Evolutionary conservation across 108 stramenopile species (phyloP).

Genomic region (Hondaea fermentalgiana): DNA sequence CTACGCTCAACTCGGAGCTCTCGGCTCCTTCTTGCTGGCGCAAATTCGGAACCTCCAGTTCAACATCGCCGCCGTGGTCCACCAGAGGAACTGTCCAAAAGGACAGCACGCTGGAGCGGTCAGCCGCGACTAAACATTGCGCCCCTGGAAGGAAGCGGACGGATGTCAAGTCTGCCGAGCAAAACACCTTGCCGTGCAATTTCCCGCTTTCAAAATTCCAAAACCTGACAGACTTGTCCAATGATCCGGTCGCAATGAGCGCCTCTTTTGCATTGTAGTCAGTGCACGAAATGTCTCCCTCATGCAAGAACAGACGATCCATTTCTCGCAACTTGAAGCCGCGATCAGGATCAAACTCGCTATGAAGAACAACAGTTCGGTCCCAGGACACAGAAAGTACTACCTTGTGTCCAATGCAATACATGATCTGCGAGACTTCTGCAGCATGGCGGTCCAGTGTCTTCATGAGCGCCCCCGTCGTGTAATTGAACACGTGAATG

Average conservation of each 20-base stretch:
- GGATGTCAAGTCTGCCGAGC: not conserved
- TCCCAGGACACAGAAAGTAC: constrained; percentile 32
- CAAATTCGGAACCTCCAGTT: not conserved
- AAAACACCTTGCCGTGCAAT: constrained; percentile 6
- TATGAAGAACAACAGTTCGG: constrained; percentile 22
- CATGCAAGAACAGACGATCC: constrained; percentile 10
- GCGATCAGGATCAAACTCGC: constrained; percentile 19
- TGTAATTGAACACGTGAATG: constrained; percentile 43
- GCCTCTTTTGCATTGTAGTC: constrained; percentile 12
- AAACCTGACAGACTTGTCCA: constrained; percentile 25
- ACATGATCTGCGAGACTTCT: constrained; percentile 25
- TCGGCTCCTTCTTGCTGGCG: not conserved
- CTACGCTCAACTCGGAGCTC: not conserved
- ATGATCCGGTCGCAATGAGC: constrained; percentile 30
- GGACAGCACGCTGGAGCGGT: not conserved
- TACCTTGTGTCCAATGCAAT: constrained; percentile 24
- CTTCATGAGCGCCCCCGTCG: constrained; percentile 50
- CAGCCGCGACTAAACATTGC: not conserved
- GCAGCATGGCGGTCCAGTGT: constrained; percentile 21
- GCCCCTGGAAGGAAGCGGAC: not conserved
- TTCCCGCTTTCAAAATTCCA: constrained; percentile 33
- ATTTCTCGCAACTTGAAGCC: constrained; percentile 30
- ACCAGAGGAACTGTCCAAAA: not conserved
- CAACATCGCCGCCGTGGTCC: not conserved
- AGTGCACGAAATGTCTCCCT: constrained; percentile 31